A percentile compares a stretch with the other conserved stretches of the same genome.
These are phyloP conservation scores for Candida gigantensis DNA, from an alignment of 1,139 yeast genomes.

Conservation along the genomic window DNA sequence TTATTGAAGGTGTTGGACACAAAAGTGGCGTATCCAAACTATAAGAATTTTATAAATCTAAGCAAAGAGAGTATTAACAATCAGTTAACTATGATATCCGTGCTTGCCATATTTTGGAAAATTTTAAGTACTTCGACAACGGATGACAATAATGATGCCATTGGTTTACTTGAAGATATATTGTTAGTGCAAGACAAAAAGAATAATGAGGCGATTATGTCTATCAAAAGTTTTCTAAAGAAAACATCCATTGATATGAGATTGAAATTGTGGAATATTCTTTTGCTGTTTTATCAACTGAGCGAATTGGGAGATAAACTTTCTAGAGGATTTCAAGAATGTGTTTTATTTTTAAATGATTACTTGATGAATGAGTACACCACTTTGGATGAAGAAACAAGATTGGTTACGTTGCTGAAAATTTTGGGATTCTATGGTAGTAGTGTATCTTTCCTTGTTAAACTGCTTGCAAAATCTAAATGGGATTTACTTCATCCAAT, in stretches of 20 bases:
- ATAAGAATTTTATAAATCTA: constrained; percentile 59
- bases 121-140: constrained; percentile 46
- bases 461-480: constrained; percentile 16
- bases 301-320: constrained; percentile 41
- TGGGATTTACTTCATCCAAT: constrained; percentile 24
- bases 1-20: constrained; percentile 18
- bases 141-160: constrained; percentile 46
- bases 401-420: constrained; percentile 26
- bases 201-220: constrained; percentile 29
- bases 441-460: constrained; percentile 25
- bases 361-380: constrained; percentile 18
- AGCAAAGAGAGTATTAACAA: constrained; percentile 51
- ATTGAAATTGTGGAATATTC: constrained; percentile 73
- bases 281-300: constrained; percentile 60
- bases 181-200: constrained; percentile 24
- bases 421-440: constrained; percentile 37
- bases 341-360: constrained; percentile 32
- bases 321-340: constrained; percentile 57
- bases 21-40: constrained; percentile 42
- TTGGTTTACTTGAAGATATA: constrained; percentile 56
- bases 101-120: constrained; percentile 64
- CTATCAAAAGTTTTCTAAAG: constrained; percentile 60
- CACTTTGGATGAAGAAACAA: constrained; percentile 11
- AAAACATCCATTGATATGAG: constrained; percentile 67
- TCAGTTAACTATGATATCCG: constrained; percentile 67